Evolutionary conservation across 768 basidiomycete species (phyloP).

Genomic region (Boletus edulis): DNA sequence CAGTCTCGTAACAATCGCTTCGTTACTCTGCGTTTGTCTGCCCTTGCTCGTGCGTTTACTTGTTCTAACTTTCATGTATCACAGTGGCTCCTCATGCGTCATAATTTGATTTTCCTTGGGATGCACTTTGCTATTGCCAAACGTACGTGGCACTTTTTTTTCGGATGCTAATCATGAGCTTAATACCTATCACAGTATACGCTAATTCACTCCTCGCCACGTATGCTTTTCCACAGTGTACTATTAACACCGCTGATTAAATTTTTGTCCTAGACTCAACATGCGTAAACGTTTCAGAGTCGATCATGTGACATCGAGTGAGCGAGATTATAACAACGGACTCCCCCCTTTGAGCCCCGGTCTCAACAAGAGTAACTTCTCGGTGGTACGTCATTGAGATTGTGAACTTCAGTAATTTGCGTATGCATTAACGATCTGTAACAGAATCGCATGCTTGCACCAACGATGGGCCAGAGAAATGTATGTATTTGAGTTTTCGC

Average conservation of each 20-base stretch:
- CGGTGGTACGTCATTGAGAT: conserved; percentile 11
- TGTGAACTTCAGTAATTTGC: neutral
- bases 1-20: conserved; percentile 33
- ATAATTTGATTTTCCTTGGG: conserved; percentile 35
- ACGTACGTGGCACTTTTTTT: conserved; percentile 18
- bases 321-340: conserved; percentile 20
- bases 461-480: conserved; percentile 17
- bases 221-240: conserved; percentile 12
- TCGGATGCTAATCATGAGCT: neutral
- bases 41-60: neutral
- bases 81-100: conserved; percentile 34
- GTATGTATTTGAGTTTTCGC: conserved; percentile 11
- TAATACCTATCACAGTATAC: conserved; percentile 19
- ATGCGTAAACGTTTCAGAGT: conserved; percentile 30
- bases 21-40: conserved; percentile 30
- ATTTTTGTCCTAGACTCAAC: conserved; percentile 19
- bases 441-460: conserved; percentile 25
- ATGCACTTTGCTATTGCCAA: conserved; percentile 37
- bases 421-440: neutral
- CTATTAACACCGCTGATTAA: neutral
- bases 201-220: conserved; percentile 35
- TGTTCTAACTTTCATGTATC: neutral
- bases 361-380: conserved; percentile 21
- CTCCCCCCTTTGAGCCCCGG: conserved; percentile 9
- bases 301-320: conserved; percentile 26